Evolutionary conservation across 2,329 filamentous ascomycete genomes (phyloP).

Genomic region (Drechmeria coniospora): DNA sequence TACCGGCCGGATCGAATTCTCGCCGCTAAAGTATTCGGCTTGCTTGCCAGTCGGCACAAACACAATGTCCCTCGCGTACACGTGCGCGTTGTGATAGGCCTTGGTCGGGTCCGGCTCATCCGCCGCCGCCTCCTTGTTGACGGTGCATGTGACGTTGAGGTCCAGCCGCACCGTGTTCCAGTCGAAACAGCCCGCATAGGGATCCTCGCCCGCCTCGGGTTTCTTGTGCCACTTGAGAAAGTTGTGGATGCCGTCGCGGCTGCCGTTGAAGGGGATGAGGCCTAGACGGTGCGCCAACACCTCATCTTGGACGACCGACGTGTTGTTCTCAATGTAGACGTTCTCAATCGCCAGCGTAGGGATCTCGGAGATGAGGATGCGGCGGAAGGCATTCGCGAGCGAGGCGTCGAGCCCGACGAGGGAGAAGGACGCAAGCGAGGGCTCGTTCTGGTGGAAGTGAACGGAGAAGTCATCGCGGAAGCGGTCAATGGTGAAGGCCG

Average conservation of each 20-base stretch:
- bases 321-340: slow-evolving; percentile 91
- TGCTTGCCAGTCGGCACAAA: slow-evolving; percentile 68
- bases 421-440: slow-evolving; percentile 70
- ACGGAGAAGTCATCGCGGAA: slow-evolving; percentile 60
- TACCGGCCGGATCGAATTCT: slow-evolving; percentile 54
- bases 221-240: slow-evolving; percentile 75
- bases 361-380: slow-evolving; percentile 88
- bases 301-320: slow-evolving; percentile 94
- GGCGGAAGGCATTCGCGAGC: slow-evolving; percentile 91
- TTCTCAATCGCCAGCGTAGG: slow-evolving; percentile 88
- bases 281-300: slow-evolving; percentile 83
- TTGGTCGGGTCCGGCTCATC: slow-evolving; percentile 68
- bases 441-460: slow-evolving; percentile 70
- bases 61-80: slow-evolving; percentile 63
- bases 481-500: slow-evolving; percentile 59
- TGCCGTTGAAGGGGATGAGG: slow-evolving; percentile 75
- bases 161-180: slow-evolving; percentile 76
- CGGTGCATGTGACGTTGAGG: slow-evolving; percentile 66
- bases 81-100: slow-evolving; percentile 72
- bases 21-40: slow-evolving; percentile 49
- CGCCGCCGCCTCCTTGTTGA: slow-evolving; percentile 55
- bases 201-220: slow-evolving; percentile 45
- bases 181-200: slow-evolving; percentile 48
- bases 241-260: slow-evolving; percentile 55
- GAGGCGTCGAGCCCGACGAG: slow-evolving; percentile 83